Conservation (phyloP, 1,139 yeast genomes). For the Diutina sp. region DNA sequence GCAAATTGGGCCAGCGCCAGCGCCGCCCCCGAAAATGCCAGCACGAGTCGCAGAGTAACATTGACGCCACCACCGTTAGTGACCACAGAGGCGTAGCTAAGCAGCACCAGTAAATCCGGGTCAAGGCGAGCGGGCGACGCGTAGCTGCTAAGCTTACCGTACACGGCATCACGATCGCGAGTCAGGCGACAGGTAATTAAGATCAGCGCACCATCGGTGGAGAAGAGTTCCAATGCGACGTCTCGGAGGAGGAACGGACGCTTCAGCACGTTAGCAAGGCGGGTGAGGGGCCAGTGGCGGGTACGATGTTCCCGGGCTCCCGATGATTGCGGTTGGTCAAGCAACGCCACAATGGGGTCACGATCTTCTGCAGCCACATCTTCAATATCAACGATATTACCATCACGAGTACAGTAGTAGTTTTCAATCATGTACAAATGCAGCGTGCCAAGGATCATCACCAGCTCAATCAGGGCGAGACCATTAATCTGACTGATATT, state of each 20-base stretch:
- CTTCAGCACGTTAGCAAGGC: constrained; percentile 51
- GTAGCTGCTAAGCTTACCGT: constrained; percentile 24
- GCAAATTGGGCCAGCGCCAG: background rate
- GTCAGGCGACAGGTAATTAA: constrained; percentile 43
- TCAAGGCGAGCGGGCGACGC: background rate
- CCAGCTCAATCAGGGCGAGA: constrained; percentile 57
- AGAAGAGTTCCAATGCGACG: constrained; percentile 67
- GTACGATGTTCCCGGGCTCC: constrained; percentile 22
- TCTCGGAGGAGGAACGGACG: constrained; percentile 66
- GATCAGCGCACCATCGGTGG: constrained; percentile 58
- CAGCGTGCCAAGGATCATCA: constrained; percentile 51
- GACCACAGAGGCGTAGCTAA: background rate
- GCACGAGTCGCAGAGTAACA: background rate
- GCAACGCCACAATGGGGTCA: constrained; percentile 52
- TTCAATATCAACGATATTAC: constrained; percentile 53
- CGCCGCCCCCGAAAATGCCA: background rate
- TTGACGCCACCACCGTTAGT: background rate
- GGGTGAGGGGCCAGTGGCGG: constrained; percentile 42
- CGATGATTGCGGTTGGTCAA: constrained; percentile 27
- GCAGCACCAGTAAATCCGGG: background rate
- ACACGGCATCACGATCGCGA: constrained; percentile 42
- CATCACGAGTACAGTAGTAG: constrained; percentile 46
- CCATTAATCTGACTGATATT: constrained; percentile 68
- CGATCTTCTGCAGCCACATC: constrained; percentile 50
- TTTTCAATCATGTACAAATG: constrained; percentile 59